Evolutionary conservation across 208 protist genomes (phyloP), one percentile per base, ranked within the genome.

Genomic region (Trypanosoma cruzi): DNA sequence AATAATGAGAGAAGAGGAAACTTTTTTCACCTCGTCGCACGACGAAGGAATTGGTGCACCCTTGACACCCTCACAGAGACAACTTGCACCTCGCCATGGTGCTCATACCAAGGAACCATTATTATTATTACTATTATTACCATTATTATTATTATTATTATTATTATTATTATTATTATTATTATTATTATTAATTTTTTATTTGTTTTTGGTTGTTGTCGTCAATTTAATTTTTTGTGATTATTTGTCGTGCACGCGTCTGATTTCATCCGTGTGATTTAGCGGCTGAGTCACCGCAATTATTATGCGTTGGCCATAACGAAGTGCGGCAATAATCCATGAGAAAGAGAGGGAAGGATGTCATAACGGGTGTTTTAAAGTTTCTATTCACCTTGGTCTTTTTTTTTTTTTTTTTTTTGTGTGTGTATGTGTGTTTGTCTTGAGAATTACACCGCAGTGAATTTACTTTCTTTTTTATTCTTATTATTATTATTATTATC

Each of bases 191-290:
- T 42, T 44, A 4, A n/a, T 46, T 24, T 48, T 29, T 26, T 49
- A 29, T 48, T 49, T 64, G 4, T 53, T 44, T 64, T 64, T 64
- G 28, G 4, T 11, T 36, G 20, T 53, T 1, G 13, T 68, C 20
- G 8, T 66, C 26, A 53, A 71, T 63, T 70, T n/a, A 70, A 4
- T 67, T 59, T 36, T 67, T 22, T 46, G 22, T 28, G 13, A 37
- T 0, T 59, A 28, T 34, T n/a, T n/a, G n/a, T n/a, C n/a, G n/a
- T n/a, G n/a, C n/a, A n/a, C n/a, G n/a, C n/a, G n/a, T n/a, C n/a
- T n/a, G n/a, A n/a, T n/a, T n/a, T n/a, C n/a, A n/a, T n/a, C n/a
- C n/a, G 46, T 24, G 46, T 64, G 22, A 53, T 64, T 61, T 61
- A 61, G 44, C 31, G 56, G 14, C 56, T 61, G 24, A 61, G 29